Conservation (phyloP, 2,329 filamentous ascomycete species). For the Diplodia scrobiculata region DNA sequence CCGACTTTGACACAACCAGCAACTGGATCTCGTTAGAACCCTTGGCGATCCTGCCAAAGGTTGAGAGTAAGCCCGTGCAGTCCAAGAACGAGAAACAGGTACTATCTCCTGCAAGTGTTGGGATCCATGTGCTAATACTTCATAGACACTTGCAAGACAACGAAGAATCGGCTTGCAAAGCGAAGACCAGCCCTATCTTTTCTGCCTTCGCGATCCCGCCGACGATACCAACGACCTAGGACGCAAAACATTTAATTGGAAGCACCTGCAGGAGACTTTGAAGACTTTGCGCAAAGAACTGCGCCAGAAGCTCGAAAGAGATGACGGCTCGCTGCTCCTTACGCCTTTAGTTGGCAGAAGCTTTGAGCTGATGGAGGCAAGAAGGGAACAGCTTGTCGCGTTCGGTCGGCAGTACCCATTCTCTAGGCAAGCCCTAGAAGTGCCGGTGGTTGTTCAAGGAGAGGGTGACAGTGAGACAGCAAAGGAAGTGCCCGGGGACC, state of each 20-base stretch:
- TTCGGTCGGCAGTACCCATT: background rate
- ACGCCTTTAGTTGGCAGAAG: slow-evolving; percentile 4
- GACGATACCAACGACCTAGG: slow-evolving; percentile 62
- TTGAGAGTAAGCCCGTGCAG: background rate
- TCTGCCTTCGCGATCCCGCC: slow-evolving; percentile 63
- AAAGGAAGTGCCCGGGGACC: background rate
- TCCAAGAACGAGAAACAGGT: background rate
- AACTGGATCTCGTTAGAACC: slow-evolving; percentile 56
- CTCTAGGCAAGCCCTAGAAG: background rate
- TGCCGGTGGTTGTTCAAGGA: background rate
- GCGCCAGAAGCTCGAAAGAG: background rate
- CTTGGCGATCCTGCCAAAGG: slow-evolving; percentile 49
- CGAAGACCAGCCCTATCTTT: slow-evolving; percentile 44
- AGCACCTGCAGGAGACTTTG: slow-evolving; percentile 51
- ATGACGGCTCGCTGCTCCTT: slow-evolving; percentile 8
- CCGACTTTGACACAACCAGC: slow-evolving; percentile 49
- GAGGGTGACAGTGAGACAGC: background rate
- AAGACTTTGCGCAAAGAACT: slow-evolving; percentile 12
- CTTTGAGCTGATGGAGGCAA: slow-evolving; percentile 12
- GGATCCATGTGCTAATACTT: background rate
- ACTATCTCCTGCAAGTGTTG: background rate
- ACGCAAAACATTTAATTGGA: slow-evolving; percentile 51
- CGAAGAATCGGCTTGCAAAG: slow-evolving; percentile 1
- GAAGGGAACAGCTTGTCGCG: slow-evolving; percentile 11
- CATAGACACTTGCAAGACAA: background rate